Conservation (phyloP, 1,139 yeast species). For the Meyerozyma smithsonii region DNA sequence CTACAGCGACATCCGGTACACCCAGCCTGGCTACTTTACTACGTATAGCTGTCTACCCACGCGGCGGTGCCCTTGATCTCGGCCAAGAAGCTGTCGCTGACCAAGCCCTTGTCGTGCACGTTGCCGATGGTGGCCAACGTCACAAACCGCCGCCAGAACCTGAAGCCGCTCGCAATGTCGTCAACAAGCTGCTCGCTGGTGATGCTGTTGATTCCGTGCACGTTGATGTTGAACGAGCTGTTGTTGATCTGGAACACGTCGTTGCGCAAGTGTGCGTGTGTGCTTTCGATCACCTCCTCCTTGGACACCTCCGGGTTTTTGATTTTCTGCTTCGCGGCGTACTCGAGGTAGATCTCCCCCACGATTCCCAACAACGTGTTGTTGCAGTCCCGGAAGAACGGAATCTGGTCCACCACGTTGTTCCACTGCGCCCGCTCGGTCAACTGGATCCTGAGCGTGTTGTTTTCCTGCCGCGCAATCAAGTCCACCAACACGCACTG, state of each 20-base stretch:
- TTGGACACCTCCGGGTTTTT: constrained; percentile 18
- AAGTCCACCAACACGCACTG: constrained; percentile 51
- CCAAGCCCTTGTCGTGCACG: constrained; percentile 29
- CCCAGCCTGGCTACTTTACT: constrained; percentile 4
- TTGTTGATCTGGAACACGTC: constrained; percentile 36
- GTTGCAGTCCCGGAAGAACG: constrained; percentile 50
- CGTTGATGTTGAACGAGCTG: constrained; percentile 39
- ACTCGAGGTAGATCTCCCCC: constrained; percentile 40
- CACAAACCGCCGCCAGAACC: constrained; percentile 40
- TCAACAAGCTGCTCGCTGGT: constrained; percentile 30
- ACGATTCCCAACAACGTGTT: constrained; percentile 43
- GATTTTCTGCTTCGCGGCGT: constrained; percentile 27
- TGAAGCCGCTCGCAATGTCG: constrained; percentile 38
- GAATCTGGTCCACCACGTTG: constrained; percentile 49
- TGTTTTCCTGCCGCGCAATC: constrained; percentile 52
- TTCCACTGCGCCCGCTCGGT: constrained; percentile 53
- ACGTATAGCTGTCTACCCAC: constrained; percentile 32
- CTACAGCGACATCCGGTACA: not conserved
- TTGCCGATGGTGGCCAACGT: constrained; percentile 32
- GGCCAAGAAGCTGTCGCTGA: constrained; percentile 27
- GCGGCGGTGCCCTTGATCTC: constrained; percentile 38
- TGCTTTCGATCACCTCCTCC: constrained; percentile 23
- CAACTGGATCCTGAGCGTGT: constrained; percentile 30
- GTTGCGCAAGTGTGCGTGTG: constrained; percentile 34
- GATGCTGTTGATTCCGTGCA: constrained; percentile 39